phyloP scores from a whole-genome alignment of 805 yeast genomes.

The Tetrapisispora arboricola region DNA sequence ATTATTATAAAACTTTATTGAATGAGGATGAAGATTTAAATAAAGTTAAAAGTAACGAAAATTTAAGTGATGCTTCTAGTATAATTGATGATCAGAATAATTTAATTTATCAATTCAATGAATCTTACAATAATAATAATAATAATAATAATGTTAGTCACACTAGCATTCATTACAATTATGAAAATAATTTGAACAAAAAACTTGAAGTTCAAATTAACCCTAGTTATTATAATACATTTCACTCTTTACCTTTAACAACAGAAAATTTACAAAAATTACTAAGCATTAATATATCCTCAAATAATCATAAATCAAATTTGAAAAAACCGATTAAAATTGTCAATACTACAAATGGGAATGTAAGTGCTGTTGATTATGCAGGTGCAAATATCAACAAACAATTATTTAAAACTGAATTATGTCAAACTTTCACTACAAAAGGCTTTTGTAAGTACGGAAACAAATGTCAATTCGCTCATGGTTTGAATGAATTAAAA shows the following conservation, averaged over 20 bases:
- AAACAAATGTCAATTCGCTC: slow-evolving; percentile 89
- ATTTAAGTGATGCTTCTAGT: slow-evolving; percentile 4
- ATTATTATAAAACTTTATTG: slow-evolving; percentile 24
- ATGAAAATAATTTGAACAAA: not conserved
- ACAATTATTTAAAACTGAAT: slow-evolving; percentile 78
- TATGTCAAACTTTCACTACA: slow-evolving; percentile 68
- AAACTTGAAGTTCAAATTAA: slow-evolving; percentile 24
- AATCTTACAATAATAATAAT: not conserved
- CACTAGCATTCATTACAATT: not conserved
- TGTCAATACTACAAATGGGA: not conserved
- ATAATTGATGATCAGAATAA: not conserved
- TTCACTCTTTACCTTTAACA: slow-evolving; percentile 20
- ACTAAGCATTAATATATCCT: slow-evolving; percentile 3
- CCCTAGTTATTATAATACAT: slow-evolving; percentile 14
- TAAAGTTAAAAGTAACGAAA: slow-evolving; percentile 1
- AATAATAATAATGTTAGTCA: not conserved
- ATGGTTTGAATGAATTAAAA: slow-evolving; percentile 71
- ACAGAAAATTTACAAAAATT: slow-evolving; percentile 23
- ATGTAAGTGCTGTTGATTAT: not conserved
- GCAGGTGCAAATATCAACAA: slow-evolving; percentile 34
- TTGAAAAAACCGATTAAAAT: not conserved
- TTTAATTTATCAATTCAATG: not conserved
- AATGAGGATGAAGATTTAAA: slow-evolving; percentile 14
- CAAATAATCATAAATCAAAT: not conserved
- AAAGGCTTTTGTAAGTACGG: slow-evolving; percentile 79